Evolutionary conservation across 306 rosid genomes (phyloP).

Genomic region (Quercus ilex): DNA sequence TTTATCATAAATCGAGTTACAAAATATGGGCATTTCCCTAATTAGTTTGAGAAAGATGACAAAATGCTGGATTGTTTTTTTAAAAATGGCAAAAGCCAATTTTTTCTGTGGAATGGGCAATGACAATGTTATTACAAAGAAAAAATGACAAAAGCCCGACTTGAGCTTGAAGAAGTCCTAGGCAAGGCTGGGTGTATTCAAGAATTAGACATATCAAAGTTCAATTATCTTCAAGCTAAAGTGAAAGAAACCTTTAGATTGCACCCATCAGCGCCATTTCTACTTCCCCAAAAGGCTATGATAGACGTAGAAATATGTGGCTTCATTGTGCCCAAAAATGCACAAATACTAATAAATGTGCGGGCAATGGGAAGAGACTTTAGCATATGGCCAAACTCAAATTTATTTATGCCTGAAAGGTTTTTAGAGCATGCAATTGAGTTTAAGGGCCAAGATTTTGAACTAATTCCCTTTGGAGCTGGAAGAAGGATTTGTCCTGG

Average conservation of each 20-base stretch:
- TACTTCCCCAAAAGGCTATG: conserved; percentile 17
- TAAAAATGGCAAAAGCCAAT: too few relatives aligned
- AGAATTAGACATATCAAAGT: neutral
- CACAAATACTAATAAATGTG: conserved; percentile 10
- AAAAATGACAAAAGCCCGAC: too few relatives aligned
- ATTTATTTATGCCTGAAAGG: conserved; percentile 23
- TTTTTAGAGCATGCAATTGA: conserved; percentile 1
- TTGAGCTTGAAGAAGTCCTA: too few relatives aligned
- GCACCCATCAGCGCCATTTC: conserved; percentile 8
- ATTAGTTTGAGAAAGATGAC: too few relatives aligned
- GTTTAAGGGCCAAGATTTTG: neutral
- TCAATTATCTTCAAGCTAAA: conserved; percentile 12
- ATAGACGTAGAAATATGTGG: conserved; percentile 2
- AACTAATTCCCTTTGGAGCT: neutral
- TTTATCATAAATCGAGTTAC: too few relatives aligned
- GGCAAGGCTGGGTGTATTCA: too few relatives aligned
- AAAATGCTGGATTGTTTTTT: too few relatives aligned
- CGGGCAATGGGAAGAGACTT: conserved; percentile 32
- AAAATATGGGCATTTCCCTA: too few relatives aligned
- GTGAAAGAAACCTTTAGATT: conserved; percentile 27
- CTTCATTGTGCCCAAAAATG: conserved; percentile 9
- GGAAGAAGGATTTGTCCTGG: too few relatives aligned
- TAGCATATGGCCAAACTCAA: conserved; percentile 21
- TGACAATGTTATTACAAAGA: too few relatives aligned
- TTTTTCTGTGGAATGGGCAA: too few relatives aligned